Conservation (phyloP, 345 rosid genomes). For the Sapria himalayana region DNA sequence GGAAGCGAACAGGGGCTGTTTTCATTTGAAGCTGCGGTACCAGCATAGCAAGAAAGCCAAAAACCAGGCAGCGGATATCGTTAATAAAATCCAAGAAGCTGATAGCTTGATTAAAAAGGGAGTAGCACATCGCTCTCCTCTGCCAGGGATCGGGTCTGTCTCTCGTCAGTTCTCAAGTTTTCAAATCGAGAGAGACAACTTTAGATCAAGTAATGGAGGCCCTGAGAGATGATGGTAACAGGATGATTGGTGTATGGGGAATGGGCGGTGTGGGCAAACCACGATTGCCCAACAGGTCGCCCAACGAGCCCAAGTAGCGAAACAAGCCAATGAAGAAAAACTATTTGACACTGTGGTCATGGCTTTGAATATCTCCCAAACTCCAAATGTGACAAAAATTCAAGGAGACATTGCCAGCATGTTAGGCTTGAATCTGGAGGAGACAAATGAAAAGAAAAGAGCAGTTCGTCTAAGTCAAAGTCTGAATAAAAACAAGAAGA, state of each 20-base stretch:
- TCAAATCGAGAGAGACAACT: neutral
- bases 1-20: neutral
- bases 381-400: conserved; percentile 1
- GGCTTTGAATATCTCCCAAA: neutral
- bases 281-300: conserved; percentile 2
- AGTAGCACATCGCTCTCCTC: too few relatives aligned
- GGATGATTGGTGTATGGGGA: conserved; percentile 10
- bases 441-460: neutral
- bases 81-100: neutral
- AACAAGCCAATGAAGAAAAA: neutral
- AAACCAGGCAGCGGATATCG: too few relatives aligned
- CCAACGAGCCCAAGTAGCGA: neutral
- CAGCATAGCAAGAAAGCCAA: neutral
- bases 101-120: too few relatives aligned
- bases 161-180: too few relatives aligned
- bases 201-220: neutral
- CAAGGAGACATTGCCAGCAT: conserved; percentile 7
- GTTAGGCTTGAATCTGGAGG: conserved; percentile 1
- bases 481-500: neutral
- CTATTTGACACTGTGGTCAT: conserved; percentile 7
- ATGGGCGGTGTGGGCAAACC: conserved; percentile 11
- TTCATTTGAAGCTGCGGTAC: neutral
- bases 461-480: neutral
- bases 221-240: neutral
- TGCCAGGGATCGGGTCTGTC: too few relatives aligned